Conservation (phyloP, 371 early-diverging fungal species). For the Coemansia sp. region DNA sequence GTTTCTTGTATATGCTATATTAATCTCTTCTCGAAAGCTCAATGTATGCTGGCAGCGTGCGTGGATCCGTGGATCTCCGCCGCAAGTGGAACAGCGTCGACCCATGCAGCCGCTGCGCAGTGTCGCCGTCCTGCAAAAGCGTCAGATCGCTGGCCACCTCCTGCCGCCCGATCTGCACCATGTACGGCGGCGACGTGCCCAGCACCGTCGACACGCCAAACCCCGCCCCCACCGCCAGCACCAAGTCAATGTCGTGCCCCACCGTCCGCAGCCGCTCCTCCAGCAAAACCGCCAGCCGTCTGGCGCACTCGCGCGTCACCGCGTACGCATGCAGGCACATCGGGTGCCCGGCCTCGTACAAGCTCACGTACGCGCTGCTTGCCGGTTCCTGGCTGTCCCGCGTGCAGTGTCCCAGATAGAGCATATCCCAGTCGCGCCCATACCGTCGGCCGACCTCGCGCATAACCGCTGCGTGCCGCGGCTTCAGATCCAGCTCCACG, state of each 20-base stretch:
- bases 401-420: constrained; percentile 44
- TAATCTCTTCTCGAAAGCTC: constrained; percentile 1
- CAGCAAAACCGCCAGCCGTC: constrained; percentile 21
- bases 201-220: constrained; percentile 23
- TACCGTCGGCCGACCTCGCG: constrained; percentile 8
- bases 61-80: constrained; percentile 18
- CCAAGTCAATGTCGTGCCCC: constrained; percentile 28
- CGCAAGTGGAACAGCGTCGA: constrained; percentile 29
- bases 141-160: constrained; percentile 31
- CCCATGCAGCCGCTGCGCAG: constrained; percentile 16
- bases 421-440: constrained; percentile 41
- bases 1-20: neutral
- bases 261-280: constrained; percentile 30
- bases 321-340: constrained; percentile 45
- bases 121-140: constrained; percentile 20
- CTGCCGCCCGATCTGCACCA: constrained; percentile 34
- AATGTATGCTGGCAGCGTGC: constrained; percentile 18
- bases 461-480: constrained; percentile 22
- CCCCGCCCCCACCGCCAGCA: constrained; percentile 28
- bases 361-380: neutral
- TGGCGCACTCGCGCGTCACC: constrained; percentile 28
- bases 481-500: constrained; percentile 29
- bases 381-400: constrained; percentile 16
- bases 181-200: constrained; percentile 29
- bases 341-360: constrained; percentile 37